Evolutionary conservation across 331 rosid genomes (phyloP), one percentile per base, ranked within the genome.

Genomic region (Acacia concinna): DNA sequence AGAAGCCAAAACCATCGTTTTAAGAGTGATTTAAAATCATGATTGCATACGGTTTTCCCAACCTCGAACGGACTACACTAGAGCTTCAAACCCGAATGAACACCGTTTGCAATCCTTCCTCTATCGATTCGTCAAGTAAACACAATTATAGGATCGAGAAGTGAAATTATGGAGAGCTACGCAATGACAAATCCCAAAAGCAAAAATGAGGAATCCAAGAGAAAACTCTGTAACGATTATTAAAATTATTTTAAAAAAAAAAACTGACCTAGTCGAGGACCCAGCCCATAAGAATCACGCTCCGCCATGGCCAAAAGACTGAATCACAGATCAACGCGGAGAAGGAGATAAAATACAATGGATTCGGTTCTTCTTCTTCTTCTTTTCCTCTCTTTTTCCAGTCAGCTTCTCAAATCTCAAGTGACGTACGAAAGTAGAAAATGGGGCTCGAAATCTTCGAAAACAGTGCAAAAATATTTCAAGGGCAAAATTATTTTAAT

Each of bases 191-290:
- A 78, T 35, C 52, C 60, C 72, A 60, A 1, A 43, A 51, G 30
- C 21, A 17, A 46, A 79, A 49, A 43, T 2, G 67, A 35, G 59
- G 75, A 80, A 73, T 83, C 86, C 59, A 78, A 72, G 38, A 34
- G 71, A 6, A 47, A 38, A 69, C 21, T 5, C 4, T 4, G 74
- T 66, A 57, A 31, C 10, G 8, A 49, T 32, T 4, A 34, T 43
- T 35, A 28, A 34, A 5, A 25, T 1, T 1, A 68, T 54, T 54
- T 52, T 10, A 1, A 0, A 77, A 85, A 82, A 82, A 82, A 71
- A 84, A 84, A 85, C 79, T 82, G 82, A 93, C 97, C 95, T 79
- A 90, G 75, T 85, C 90, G 93, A 88, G 93, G 93, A 74, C 87
- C 86, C 77, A 87, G 73, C 66, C 81, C 90, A 60, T 65, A 85